These are phyloP conservation scores for Macaranga tanarius DNA, from an alignment of 441 rosid genomes.

Conservation along the genomic window DNA sequence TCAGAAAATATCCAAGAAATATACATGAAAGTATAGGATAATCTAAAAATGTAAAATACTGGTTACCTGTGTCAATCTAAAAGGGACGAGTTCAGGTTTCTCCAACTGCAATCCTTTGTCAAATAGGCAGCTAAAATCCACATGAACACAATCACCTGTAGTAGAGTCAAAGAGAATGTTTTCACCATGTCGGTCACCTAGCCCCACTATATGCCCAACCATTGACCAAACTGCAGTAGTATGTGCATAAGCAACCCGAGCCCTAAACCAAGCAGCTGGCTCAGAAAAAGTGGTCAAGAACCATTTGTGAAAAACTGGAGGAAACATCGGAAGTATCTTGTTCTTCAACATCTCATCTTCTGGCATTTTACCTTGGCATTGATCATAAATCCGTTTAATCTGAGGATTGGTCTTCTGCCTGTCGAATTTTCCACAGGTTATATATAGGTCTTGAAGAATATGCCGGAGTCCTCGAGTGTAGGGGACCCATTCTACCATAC, in stretches of 20 bases:
- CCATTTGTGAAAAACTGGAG: slow-evolving; percentile 98
- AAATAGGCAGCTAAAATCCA: slow-evolving; percentile 98
- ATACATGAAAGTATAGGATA: not conserved
- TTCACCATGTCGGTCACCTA: slow-evolving; percentile 98
- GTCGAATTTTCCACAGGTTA: slow-evolving; percentile 81
- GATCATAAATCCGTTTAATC: slow-evolving; percentile 89
- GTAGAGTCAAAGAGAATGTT: slow-evolving; percentile 99
- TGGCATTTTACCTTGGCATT: slow-evolving; percentile 73
- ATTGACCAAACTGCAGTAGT: slow-evolving; percentile 99
- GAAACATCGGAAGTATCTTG: slow-evolving; percentile 95
- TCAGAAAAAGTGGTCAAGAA: slow-evolving; percentile 95
- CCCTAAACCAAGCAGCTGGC: slow-evolving; percentile 99
- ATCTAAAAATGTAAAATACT: slow-evolving; percentile 6
- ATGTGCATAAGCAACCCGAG: slow-evolving; percentile 96
- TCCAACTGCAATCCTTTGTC: slow-evolving; percentile 98
- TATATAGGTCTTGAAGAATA: slow-evolving; percentile 89
- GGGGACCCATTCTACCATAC: slow-evolving; percentile 99
- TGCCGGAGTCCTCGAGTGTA: slow-evolving; percentile 97
- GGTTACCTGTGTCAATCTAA: slow-evolving; percentile 94
- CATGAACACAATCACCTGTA: slow-evolving; percentile 98
- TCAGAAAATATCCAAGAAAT: not conserved
- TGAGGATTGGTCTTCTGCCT: slow-evolving; percentile 94
- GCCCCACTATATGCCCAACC: slow-evolving; percentile 99
- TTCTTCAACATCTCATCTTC: slow-evolving; percentile 94
- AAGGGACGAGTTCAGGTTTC: slow-evolving; percentile 99